These are phyloP conservation scores for Chrysosphaeria jannelii DNA, from an alignment of 2,329 filamentous ascomycete genomes.

Conservation along the genomic window DNA sequence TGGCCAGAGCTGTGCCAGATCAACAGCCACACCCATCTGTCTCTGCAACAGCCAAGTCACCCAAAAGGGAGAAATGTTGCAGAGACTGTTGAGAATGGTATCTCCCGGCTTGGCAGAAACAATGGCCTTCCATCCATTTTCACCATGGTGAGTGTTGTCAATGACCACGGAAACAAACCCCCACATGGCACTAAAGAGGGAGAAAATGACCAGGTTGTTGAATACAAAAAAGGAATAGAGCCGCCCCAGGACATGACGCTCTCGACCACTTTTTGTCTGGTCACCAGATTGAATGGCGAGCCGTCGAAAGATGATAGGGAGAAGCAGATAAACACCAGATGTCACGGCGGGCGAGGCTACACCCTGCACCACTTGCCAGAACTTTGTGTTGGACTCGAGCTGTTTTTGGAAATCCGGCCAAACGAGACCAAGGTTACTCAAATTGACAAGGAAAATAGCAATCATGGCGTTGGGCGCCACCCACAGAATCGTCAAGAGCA, in stretches of 20 bases:
- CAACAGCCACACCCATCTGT: constrained; percentile 75
- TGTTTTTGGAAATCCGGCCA: constrained; percentile 46
- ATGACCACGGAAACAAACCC: constrained; percentile 37
- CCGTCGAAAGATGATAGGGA: constrained; percentile 76
- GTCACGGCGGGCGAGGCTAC: constrained; percentile 66
- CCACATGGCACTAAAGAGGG: constrained; percentile 64
- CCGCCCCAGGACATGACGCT: constrained; percentile 70
- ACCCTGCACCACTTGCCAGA: constrained; percentile 81
- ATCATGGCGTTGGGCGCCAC: constrained; percentile 83
- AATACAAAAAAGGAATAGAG: constrained; percentile 91
- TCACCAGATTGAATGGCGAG: constrained; percentile 64
- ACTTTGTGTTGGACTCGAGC: constrained; percentile 27
- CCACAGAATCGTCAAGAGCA: constrained; percentile 55
- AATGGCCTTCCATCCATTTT: constrained; percentile 39
- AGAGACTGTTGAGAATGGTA: constrained; percentile 37
- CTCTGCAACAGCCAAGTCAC: constrained; percentile 79
- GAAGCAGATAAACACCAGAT: constrained; percentile 58
- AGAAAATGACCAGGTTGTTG: constrained; percentile 90
- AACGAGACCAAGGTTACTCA: constrained; percentile 48
- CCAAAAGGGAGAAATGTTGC: constrained; percentile 70
- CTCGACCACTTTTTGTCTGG: constrained; percentile 69
- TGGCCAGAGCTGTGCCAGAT: constrained; percentile 68
- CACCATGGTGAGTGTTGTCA: constrained; percentile 20
- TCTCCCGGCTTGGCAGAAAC: constrained; percentile 27
- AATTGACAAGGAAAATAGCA: constrained; percentile 70